phyloP scores from a whole-genome alignment of 495 filamentous ascomycete species.

The Letharia lupina region DNA sequence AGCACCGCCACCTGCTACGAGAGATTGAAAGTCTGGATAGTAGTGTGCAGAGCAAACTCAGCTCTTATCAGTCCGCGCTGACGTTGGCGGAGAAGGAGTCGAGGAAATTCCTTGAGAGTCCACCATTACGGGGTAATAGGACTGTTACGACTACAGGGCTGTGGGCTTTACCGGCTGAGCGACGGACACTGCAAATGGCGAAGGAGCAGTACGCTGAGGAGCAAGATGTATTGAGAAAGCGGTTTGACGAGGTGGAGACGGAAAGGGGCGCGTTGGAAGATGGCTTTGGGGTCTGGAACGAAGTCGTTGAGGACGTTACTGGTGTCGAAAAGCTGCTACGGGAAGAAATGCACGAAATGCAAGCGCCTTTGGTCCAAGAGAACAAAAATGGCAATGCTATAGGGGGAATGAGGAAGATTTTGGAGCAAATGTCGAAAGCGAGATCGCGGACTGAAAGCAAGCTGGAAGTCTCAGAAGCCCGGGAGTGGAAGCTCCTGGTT shows the following conservation, averaged over 20 bases:
- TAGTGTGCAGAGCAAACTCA: constrained; percentile 50
- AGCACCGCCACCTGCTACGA: constrained; percentile 50
- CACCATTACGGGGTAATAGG: constrained; percentile 31
- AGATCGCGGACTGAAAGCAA: constrained; percentile 34
- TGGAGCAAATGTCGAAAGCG: constrained; percentile 38
- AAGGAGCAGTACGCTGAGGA: constrained; percentile 68
- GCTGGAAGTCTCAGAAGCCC: constrained; percentile 38
- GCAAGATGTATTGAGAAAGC: constrained; percentile 46
- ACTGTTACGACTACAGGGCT: constrained; percentile 28
- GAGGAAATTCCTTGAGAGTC: constrained; percentile 40
- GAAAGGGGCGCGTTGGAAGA: constrained; percentile 77
- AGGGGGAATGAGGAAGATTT: constrained; percentile 31
- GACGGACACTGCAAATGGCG: constrained; percentile 70
- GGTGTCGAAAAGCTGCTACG: constrained; percentile 61
- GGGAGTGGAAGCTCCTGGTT: constrained; percentile 79
- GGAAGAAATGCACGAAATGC: constrained; percentile 42
- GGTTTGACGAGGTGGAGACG: constrained; percentile 51
- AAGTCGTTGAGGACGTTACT: constrained; percentile 52
- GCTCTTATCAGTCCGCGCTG: constrained; percentile 47
- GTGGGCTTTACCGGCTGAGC: constrained; percentile 52
- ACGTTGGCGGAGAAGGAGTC: constrained; percentile 35
- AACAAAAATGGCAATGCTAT: constrained; percentile 14
- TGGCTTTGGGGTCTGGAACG: constrained; percentile 72
- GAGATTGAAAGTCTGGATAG: constrained; percentile 59
- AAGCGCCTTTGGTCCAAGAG: not conserved